phyloP scores from a whole-genome alignment of 768 basidiomycete species.

The Mycena floridula region DNA sequence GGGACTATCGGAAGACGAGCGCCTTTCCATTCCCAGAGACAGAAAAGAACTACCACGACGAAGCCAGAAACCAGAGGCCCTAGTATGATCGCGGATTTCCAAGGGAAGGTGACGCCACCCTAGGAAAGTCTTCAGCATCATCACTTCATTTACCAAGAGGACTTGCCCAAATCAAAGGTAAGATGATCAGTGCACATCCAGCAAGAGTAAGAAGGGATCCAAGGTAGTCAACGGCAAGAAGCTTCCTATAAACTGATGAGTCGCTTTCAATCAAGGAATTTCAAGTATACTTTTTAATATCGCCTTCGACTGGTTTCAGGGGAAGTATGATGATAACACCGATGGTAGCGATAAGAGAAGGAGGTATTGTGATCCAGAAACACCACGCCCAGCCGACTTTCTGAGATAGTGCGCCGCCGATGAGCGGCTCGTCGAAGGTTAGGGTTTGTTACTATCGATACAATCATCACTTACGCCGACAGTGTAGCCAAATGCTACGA shows the following conservation, averaged over 20 bases:
- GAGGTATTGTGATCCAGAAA: constrained; percentile 67
- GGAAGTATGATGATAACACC: constrained; percentile 61
- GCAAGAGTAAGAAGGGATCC: constrained; percentile 53
- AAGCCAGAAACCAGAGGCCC: constrained; percentile 53
- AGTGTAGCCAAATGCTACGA: constrained; percentile 52
- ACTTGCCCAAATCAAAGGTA: constrained; percentile 69
- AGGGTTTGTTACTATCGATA: no score
- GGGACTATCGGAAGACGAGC: constrained; percentile 70
- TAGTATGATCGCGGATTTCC: constrained; percentile 62
- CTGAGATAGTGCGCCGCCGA: constrained; percentile 61
- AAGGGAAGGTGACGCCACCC: constrained; percentile 71
- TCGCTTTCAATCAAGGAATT: not conserved
- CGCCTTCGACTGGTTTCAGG: constrained; percentile 60
- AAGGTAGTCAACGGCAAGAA: constrained; percentile 58
- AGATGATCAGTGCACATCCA: constrained; percentile 56
- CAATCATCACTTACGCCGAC: constrained; percentile 43
- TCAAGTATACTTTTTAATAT: constrained; percentile 38
- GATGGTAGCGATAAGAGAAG: constrained; percentile 45
- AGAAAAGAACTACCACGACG: constrained; percentile 48
- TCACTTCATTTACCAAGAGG: not conserved
- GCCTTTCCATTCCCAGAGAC: constrained; percentile 68
- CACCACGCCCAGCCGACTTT: constrained; percentile 72
- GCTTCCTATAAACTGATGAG: constrained; percentile 35
- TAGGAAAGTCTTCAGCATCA: constrained; percentile 13
- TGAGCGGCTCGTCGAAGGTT: constrained; percentile 44